Evolutionary conservation across 306 rosid genomes (phyloP), one percentile per base, ranked within the genome.

Genomic region (Biancaea sappan): DNA sequence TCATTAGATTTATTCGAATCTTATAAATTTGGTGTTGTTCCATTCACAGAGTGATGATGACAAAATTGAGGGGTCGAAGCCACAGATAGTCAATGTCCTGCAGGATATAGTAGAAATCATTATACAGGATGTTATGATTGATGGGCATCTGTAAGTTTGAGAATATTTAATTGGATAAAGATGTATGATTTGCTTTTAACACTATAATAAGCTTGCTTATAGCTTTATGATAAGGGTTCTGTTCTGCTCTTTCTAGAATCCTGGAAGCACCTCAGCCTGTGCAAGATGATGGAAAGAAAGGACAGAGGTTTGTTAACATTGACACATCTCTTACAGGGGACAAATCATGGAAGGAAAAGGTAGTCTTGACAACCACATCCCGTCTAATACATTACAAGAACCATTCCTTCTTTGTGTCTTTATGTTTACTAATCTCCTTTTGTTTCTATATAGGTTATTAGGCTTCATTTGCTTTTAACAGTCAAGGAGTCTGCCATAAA

Each of bases 401-500:
- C 28, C 48, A 61, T 70, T 58, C 56, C 37, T 64, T 15, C 8
- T 25, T 6, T n/a, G 21, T 47, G 38, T 12, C 29, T 71, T 44
- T 60, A 35, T 65, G 58, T 58, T 67, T 80, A 43, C 44, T 66
- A n/a, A 2, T 69, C 67, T 62, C 32, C 52, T 16, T 21, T 29
- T 60, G 19, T 79, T 56, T 52, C 53, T 81, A 28, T 43, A 3
- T 70, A 89, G 94, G 88, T 89, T 21, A 81, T 81, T 53, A 79
- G 94, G 78, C 91, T 89, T 71, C 77, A 74, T 85, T 83, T 89
- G 81, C 94, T 89, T 79, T 82, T 89, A 80, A 87, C 91, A 0
- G 83, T 85, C 73, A 89, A 89, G 83, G 94, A 89, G 61, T 89
- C 94, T 79, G 94, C 94, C 81, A 89, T 86, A 70, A 87, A 87